Base-by-base conservation (phyloP, 148 eudicot species). In the Chenopodium quinoa region DNA sequence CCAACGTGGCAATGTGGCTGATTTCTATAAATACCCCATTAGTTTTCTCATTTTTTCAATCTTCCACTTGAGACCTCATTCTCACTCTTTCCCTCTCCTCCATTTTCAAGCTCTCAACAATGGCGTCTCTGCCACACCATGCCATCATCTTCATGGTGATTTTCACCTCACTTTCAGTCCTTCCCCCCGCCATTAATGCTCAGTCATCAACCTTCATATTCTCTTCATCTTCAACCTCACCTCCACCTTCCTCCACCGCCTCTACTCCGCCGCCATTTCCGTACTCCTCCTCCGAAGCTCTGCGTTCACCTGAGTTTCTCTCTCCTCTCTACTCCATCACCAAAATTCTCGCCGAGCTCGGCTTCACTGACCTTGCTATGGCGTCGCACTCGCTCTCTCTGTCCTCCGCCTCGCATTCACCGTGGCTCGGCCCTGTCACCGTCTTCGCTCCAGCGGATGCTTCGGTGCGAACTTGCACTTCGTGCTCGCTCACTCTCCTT, bases 391-490 rank as follows among this genome's bases (percentile, higher is more conserved):
- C 89, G 0, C 82, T 90, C 47, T 86, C 92, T 73, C 79, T 90
- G 73, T 82, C 91, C 75, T 79, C 89, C 52, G 68, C 83, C 37
- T 14, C 88, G 78, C 50, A 88, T 75, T 44, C 82, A 64, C 78
- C 90, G 75, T 83, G 89, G 84, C 75, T 87, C 83, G 81, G 90
- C 19, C 92, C 97, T 0, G 32, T 87, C 82, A 93, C 97, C n/a
- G 73, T 93, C 77, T 93, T 93, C 75, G 94, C 95, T 11, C 91
- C 97, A 12, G 73, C 88, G 5, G 91, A 90, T 79, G 46, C 89
- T 68, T 89, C 97, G 8, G 84, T 92, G 77, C 88, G 86, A 46
- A 85, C 94, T 1, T 93, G 98, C 40, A 87, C 92, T 10, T 74
- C 93, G 0, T 93, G 98, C 82, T 91, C 93, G 7, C 79, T 89